Evolutionary conservation across 106 monocot genomes (phyloP).

Genomic region (Narthecium ossifragum): DNA sequence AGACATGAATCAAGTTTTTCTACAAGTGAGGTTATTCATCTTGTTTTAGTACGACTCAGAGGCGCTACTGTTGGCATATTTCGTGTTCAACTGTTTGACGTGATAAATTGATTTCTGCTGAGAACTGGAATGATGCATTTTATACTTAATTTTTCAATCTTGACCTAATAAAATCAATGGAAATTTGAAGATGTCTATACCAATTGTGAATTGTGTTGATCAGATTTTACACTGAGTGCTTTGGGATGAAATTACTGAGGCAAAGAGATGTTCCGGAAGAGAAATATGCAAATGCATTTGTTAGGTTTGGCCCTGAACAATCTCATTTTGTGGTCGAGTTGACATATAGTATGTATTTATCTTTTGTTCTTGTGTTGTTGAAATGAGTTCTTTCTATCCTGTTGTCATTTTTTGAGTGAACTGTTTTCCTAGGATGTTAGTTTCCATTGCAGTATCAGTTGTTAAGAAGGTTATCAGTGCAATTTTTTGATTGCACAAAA

Average conservation of each 20-base stretch:
- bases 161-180: too few species aligned
- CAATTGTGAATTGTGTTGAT: not conserved
- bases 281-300: conserved; percentile 75
- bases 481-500: not conserved
- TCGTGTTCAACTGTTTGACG: too few species aligned
- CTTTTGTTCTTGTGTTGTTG: not conserved
- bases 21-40: too few species aligned
- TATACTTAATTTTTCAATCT: too few species aligned
- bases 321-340: conserved; percentile 77
- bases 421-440: not conserved
- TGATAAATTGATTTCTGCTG: too few species aligned
- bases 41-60: too few species aligned
- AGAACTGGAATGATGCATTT: too few species aligned
- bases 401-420: not conserved
- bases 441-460: too few species aligned
- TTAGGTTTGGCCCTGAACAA: conserved; percentile 69
- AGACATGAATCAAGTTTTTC: too few species aligned
- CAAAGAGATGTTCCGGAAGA: conserved; percentile 79
- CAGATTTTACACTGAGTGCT: conserved; percentile 79
- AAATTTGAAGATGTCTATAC: not conserved
- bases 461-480: not conserved
- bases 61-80: too few species aligned
- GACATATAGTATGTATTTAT: conserved; percentile 67
- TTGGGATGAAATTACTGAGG: conserved; percentile 75
- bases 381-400: not conserved